Evolutionary conservation across 345 rosid species (phyloP).

Genomic region (Corchorus capsularis): DNA sequence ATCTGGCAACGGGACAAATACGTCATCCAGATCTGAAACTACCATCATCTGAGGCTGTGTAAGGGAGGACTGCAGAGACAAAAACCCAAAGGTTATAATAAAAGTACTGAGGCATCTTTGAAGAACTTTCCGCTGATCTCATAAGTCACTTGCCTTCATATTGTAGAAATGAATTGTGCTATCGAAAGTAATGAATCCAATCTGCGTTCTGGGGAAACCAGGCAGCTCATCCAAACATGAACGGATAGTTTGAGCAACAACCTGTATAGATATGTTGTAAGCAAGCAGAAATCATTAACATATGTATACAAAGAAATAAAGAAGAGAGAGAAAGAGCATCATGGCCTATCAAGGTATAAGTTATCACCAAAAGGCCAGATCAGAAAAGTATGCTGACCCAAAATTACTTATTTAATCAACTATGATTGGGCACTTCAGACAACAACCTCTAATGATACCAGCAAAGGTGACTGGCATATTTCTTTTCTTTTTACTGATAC

Average conservation of each 20-base stretch:
- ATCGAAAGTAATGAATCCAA: slow-evolving; percentile 96
- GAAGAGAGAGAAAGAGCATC: background rate
- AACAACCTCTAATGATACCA: background rate
- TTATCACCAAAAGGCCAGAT: slow-evolving; percentile 6
- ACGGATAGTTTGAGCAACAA: slow-evolving; percentile 90
- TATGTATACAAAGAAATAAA: background rate
- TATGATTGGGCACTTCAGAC: background rate
- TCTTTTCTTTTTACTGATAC: background rate
- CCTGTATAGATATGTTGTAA: slow-evolving; percentile 43
- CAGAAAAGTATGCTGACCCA: background rate
- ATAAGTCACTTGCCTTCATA: slow-evolving; percentile 75
- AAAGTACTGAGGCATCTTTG: slow-evolving; percentile 14
- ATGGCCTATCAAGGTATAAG: background rate
- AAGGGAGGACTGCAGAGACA: slow-evolving; percentile 80
- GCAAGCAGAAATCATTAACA: background rate
- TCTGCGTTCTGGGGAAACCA: slow-evolving; percentile 97
- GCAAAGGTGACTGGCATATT: background rate
- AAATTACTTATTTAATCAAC: slow-evolving; percentile 8
- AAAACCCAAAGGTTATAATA: slow-evolving; percentile 24
- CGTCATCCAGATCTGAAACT: slow-evolving; percentile 92
- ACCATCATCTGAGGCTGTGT: slow-evolving; percentile 99
- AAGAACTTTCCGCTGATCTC: slow-evolving; percentile 15
- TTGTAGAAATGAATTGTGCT: slow-evolving; percentile 97
- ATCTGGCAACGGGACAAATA: slow-evolving; percentile 91
- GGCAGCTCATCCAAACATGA: slow-evolving; percentile 95